Evolutionary conservation across 1,284 basidiomycete genomes (phyloP).

Genomic region (Apiotrichum brassicae): DNA sequence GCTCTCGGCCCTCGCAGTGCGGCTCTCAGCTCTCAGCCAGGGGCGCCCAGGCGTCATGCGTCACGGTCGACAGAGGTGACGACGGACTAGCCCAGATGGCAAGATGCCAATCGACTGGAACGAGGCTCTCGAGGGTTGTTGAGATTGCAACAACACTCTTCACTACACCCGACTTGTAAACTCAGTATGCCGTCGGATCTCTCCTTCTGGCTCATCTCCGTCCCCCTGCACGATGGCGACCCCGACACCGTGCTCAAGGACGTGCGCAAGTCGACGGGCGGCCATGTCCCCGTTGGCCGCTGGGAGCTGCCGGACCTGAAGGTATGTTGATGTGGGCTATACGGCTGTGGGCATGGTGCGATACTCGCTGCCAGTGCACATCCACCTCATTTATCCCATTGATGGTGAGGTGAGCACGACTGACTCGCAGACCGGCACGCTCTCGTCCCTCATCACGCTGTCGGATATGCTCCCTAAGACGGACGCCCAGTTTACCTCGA

Average conservation of each 20-base stretch:
- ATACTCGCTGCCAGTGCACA: too few species aligned
- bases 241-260: slow-evolving; percentile 49
- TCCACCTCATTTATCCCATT: too few species aligned
- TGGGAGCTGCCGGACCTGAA: slow-evolving; percentile 47
- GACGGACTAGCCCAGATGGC: too few species aligned
- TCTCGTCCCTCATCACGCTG: slow-evolving; percentile 80
- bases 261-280: slow-evolving; percentile 42
- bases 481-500: slow-evolving; percentile 78
- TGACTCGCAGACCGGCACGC: slow-evolving; percentile 72
- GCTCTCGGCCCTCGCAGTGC: too few species aligned
- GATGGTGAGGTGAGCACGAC: background rate
- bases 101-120: too few species aligned
- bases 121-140: too few species aligned
- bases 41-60: too few species aligned
- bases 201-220: slow-evolving; percentile 53
- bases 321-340: slow-evolving; percentile 24
- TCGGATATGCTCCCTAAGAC: slow-evolving; percentile 91
- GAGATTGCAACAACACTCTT: too few species aligned
- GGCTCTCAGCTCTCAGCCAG: too few species aligned
- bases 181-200: slow-evolving; percentile 50
- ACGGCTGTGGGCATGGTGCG: background rate
- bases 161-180: background rate
- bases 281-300: slow-evolving; percentile 36
- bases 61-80: too few species aligned
- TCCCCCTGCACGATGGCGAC: slow-evolving; percentile 50